Evolutionary conservation across 1,284 basidiomycete genomes (phyloP), one percentile per base, ranked within the genome.

Genomic region (Papiliotrema flavescens): DNA sequence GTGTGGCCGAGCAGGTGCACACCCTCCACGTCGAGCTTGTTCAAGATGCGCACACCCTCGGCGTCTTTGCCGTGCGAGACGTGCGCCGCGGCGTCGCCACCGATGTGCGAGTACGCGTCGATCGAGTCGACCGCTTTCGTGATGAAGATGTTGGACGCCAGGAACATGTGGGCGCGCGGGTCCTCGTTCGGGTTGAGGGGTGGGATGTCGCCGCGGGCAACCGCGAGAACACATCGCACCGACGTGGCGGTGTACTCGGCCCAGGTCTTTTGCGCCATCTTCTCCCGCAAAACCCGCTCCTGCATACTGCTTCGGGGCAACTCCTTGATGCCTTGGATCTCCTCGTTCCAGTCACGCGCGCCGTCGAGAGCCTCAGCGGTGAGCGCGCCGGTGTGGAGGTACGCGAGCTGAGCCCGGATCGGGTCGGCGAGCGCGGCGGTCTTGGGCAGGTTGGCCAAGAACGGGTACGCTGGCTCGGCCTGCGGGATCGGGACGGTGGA

Each of bases 1-100:
- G 80, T 80, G 55, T 81, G 78, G 36, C 91, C 90, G 34, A 94
- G 79, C 44, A 86, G 82, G 74, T 88, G 90, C 56, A 83, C 83
- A 23, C 90, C 90, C 65, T 93, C 89, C 47, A 92, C 64, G 58
- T 83, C 81, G 54, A 82, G 73, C 56, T 78, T 78, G 71, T 81
- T 80, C 58, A 83, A 75, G 26, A 78, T 60, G 54, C 76, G 75
- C 65, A 82, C 79, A 49, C 81, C 82, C 46, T 73, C 72, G n/a
- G 80, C 77, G 60, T 83, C 82, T 73, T 83, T 83, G 64, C 76
- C 78, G 36, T 81, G 81, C 8, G 80, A 80, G 50, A 80, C 78
- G 49, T 80, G 79, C 24, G 80, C 80, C 5, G 82, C 82, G 44
- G 79, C 81, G 62, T 81, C 78, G n/a, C 81, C 81, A 35, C 82